These are phyloP conservation scores for Vitis hybrid DNA, from an alignment of 177 flowering plant species.

Conservation along the genomic window DNA sequence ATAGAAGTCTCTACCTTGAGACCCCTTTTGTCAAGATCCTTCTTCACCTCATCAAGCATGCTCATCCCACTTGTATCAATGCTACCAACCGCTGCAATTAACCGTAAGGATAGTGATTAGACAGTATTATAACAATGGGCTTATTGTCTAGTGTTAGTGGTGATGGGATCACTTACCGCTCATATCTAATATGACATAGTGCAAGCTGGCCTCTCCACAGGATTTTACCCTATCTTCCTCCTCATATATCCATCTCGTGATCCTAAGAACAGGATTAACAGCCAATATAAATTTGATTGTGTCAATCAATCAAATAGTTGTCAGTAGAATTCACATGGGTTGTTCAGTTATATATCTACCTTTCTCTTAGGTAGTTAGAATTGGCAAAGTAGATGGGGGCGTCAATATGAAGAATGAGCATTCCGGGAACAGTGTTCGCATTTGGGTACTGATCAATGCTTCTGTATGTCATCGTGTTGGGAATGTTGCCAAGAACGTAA, in stretches of 20 bases:
- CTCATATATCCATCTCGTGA: conserved; percentile 68
- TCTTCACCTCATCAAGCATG: conserved; percentile 67
- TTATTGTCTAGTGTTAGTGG: not conserved
- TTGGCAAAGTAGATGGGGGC: conserved; percentile 84
- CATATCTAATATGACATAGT: conserved; percentile 65
- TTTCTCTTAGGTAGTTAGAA: conserved; percentile 73
- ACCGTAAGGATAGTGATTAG: not conserved
- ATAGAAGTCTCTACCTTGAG: conserved; percentile 44
- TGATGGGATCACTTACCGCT: conserved; percentile 38
- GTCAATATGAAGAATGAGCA: conserved; percentile 65
- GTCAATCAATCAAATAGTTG: too few species aligned
- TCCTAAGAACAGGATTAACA: conserved; percentile 29
- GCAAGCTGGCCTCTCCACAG: conserved; percentile 43
- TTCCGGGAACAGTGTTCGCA: conserved; percentile 55
- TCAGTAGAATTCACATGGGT: not conserved
- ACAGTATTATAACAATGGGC: not conserved
- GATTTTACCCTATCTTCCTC: conserved; percentile 63
- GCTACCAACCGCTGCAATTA: conserved; percentile 55
- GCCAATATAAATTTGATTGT: not conserved
- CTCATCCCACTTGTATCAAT: conserved; percentile 79
- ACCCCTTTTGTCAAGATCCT: conserved; percentile 40
- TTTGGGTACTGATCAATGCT: conserved; percentile 64
- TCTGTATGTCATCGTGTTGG: conserved; percentile 57
- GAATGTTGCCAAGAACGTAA: conserved; percentile 55
- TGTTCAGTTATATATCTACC: conserved; percentile 32